phyloP scores from a whole-genome alignment of 768 basidiomycete genomes.

The Kwoniella botswanensis region DNA sequence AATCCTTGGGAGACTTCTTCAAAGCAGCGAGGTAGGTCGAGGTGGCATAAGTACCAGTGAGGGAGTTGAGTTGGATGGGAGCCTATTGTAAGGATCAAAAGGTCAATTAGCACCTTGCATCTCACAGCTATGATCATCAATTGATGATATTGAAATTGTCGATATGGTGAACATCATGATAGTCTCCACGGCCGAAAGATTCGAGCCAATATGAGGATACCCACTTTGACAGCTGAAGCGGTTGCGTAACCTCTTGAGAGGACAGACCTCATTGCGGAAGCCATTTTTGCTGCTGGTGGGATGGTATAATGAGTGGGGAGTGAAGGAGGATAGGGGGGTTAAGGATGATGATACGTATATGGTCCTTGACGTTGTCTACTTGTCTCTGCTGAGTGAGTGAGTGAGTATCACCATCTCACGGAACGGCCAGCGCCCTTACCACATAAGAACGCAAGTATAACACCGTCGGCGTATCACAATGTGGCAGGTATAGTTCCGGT shows the following conservation, averaged over 20 bases:
- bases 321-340: slow-evolving; percentile 1
- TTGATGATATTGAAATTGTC: not conserved
- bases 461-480: not conserved
- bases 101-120: no score
- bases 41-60: slow-evolving; percentile 58
- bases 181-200: slow-evolving; percentile 11
- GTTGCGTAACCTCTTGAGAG: slow-evolving; percentile 55
- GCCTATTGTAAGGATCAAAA: slow-evolving; percentile 31
- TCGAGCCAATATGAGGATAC: slow-evolving; percentile 14
- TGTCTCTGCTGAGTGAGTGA: not conserved
- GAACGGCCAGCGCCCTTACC: slow-evolving; percentile 16
- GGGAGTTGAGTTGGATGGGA: slow-evolving; percentile 58
- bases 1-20: slow-evolving; percentile 77
- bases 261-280: slow-evolving; percentile 51
- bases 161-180: not conserved
- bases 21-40: slow-evolving; percentile 62
- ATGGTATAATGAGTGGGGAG: slow-evolving; percentile 2
- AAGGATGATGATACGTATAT: not conserved
- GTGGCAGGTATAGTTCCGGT: slow-evolving; percentile 12
- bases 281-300: slow-evolving; percentile 35
- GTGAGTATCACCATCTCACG: not conserved
- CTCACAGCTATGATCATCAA: not conserved
- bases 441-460: not conserved
- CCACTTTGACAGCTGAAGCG: slow-evolving; percentile 53
- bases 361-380: not conserved